phyloP scores from a whole-genome alignment of 306 rosid genomes.

The Senna tora region DNA sequence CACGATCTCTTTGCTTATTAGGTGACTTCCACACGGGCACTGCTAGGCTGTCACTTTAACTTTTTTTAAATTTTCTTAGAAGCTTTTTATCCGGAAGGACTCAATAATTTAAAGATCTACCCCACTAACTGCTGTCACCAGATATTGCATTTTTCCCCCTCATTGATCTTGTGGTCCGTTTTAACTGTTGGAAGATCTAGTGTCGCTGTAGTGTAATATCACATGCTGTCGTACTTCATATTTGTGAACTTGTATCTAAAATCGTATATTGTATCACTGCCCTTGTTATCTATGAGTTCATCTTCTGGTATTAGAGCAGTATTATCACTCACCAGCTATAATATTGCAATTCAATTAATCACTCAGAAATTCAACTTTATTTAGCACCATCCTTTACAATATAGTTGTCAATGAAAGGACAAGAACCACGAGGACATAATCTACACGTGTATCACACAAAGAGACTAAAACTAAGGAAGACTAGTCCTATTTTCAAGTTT shows the following conservation, averaged over 20 bases:
- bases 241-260: neutral
- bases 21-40: constrained; percentile 54
- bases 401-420: constrained; percentile 39
- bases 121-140: constrained; percentile 47
- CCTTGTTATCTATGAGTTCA: constrained; percentile 8
- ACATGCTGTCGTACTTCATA: constrained; percentile 34
- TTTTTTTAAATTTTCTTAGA: constrained; percentile 45
- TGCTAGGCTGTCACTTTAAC: constrained; percentile 55
- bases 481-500: constrained; percentile 37
- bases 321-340: neutral
- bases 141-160: constrained; percentile 32
- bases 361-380: constrained; percentile 35
- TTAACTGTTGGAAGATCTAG: constrained; percentile 26
- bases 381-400: constrained; percentile 42
- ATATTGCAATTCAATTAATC: constrained; percentile 32
- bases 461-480: constrained; percentile 23
- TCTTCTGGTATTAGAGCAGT: neutral
- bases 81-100: constrained; percentile 49
- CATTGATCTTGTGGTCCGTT: constrained; percentile 31
- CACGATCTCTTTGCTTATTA: constrained; percentile 42
- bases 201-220: constrained; percentile 26
- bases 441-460: constrained; percentile 44
- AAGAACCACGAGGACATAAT: constrained; percentile 42
- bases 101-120: constrained; percentile 50
- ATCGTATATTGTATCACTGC: neutral